Base-by-base conservation (phyloP, 306 rosid species). In the Trifolium pratense region DNA sequence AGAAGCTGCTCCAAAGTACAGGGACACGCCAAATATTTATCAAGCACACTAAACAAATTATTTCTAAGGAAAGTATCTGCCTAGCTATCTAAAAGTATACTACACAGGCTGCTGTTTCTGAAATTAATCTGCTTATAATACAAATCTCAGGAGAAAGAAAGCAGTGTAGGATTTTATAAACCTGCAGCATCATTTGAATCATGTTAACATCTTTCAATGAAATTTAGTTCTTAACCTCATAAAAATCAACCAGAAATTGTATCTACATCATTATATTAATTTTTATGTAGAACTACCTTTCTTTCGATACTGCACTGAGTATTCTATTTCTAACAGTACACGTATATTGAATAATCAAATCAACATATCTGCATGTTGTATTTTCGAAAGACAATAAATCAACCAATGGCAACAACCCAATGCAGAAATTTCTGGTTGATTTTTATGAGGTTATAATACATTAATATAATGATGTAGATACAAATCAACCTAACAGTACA, bases 171-270 rank as follows among this genome's bases (percentile, higher is more conserved):
- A 9, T 39, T 39, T 39, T 29, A 39, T 39, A 10, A 39, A 9
- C 61, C 46, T 68, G 73, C 73, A 68, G 16, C 43, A 48, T 48
- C 45, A 48, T 68, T 23, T 26, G 59, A 68, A 49, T 29, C 39
- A 53, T 51, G 63, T 34, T 13, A 39, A 39, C 4, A 39, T 39
- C 45, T 39, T 39, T 9, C 13, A 39, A 9, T 39, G 4, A 39
- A 12, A 2, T 39, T 10, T 39, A 39, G 45, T 39, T 29, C 45
- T 39, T 39, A 39, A 39, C 45, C 12, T 39, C 14, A 68, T 45
- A 49, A 49, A 68, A 52, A 52, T 18, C 26, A 70, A 53, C 49
- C 51, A 51, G 73, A 49, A n/a, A 48, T 31, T 16, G 3, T 32
- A 8, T 10, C 36, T 40, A 37, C 21, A 40, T 20, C 20, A 65